phyloP scores from a whole-genome alignment of 257 asterid species.

The Solanum paucissectum region DNA sequence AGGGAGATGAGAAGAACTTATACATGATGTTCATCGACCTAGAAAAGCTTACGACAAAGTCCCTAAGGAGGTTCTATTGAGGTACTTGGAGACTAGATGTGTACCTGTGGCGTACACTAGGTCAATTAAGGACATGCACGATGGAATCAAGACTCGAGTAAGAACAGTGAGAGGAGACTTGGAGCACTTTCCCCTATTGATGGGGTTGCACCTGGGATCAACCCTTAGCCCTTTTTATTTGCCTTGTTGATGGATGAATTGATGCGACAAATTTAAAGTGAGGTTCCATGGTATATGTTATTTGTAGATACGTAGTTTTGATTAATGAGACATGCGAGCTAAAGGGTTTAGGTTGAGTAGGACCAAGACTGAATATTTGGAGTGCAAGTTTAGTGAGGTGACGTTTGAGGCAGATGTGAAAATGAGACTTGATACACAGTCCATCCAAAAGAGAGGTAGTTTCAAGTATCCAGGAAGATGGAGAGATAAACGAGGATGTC shows the following conservation, averaged over 20 bases:
- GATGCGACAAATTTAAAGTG: no score
- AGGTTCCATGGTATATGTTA: no score
- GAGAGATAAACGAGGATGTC: neutral
- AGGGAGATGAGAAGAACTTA: neutral
- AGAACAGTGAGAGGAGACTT: neutral
- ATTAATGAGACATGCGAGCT: no score
- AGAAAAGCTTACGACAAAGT: neutral
- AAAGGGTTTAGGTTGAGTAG: no score
- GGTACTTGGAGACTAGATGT: neutral
- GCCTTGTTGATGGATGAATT: no score
- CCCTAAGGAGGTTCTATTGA: neutral
- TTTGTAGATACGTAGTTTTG: no score
- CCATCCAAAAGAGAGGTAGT: neutral
- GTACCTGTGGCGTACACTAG: neutral
- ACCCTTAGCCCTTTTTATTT: neutral
- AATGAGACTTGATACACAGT: no score
- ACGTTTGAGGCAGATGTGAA: no score
- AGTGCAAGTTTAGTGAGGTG: no score
- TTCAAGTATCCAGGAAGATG: neutral
- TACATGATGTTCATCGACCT: neutral
- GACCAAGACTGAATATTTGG: no score
- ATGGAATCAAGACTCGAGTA: neutral
- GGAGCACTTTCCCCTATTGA: neutral
- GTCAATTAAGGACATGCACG: neutral
- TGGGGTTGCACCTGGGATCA: neutral